Conservation (phyloP, 1,284 basidiomycete species). For the Cutaneotrichosporon cyanovorans region DNA sequence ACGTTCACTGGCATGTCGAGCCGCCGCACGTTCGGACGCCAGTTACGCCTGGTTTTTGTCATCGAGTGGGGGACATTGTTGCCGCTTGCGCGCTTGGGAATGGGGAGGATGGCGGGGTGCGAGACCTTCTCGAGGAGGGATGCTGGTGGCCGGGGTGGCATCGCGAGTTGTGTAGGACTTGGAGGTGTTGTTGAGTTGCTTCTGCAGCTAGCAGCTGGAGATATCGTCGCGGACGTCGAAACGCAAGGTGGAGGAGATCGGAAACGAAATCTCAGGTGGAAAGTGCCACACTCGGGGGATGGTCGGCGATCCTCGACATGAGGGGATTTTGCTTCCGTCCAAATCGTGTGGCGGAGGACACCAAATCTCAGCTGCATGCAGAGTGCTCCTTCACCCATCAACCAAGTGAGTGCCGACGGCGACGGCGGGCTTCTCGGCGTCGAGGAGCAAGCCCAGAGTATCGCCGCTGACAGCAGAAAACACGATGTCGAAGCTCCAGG, state of each 20-base stretch:
- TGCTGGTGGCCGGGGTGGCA: conserved; percentile 7
- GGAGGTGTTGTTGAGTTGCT: not conserved
- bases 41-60: conserved; percentile 80
- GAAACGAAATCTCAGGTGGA: conserved; percentile 1
- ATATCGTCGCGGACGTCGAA: not conserved
- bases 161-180: conserved; percentile 2
- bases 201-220: not conserved
- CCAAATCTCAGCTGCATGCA: not conserved
- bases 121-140: conserved; percentile 21
- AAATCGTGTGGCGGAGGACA: not conserved
- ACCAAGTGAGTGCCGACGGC: conserved; percentile 2
- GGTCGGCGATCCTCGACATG: not conserved
- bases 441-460: no score
- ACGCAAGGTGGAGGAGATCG: not conserved
- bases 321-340: not conserved
- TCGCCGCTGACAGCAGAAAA: no score
- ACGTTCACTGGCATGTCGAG: conserved; percentile 30
- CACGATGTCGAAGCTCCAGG: conserved; percentile 61
- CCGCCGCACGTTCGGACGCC: conserved; percentile 75
- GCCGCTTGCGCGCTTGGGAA: conserved; percentile 48
- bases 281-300: conserved; percentile 1
- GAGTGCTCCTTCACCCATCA: conserved; percentile 4
- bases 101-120: conserved; percentile 37
- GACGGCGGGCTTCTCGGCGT: not conserved
- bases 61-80: conserved; percentile 88